phyloP scores from a whole-genome alignment of 106 monocot species.

The Dendrobium nobile region DNA sequence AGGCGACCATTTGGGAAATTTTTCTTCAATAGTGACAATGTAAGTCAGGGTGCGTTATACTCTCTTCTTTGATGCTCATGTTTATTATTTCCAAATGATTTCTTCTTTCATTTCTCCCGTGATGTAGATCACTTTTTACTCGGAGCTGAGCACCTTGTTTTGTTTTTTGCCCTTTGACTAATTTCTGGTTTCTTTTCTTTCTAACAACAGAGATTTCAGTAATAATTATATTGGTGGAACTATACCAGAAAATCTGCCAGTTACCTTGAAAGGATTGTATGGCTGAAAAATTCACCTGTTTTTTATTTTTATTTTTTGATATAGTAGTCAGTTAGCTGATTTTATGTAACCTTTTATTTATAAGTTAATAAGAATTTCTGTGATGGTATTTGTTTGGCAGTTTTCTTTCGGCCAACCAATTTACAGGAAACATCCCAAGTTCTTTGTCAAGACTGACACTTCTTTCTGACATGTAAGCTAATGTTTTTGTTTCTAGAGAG shows the following conservation, averaged over 20 bases:
- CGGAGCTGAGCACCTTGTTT: neutral
- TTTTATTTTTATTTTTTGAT: neutral
- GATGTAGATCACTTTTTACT: neutral
- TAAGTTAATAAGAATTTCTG: constrained; percentile 4
- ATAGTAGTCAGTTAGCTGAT: neutral
- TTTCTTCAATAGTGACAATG: constrained; percentile 75
- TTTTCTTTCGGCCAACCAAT: constrained; percentile 90
- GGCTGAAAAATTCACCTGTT: constrained; percentile 9
- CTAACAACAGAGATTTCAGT: constrained; percentile 68
- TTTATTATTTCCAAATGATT: neutral
- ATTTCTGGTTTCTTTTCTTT: constrained; percentile 15
- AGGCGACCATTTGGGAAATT: constrained; percentile 64
- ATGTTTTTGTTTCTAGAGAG: neutral
- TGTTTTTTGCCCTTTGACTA: neutral
- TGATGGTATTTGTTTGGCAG: constrained; percentile 35
- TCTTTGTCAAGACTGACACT: constrained; percentile 60
- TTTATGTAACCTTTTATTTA: constrained; percentile 6
- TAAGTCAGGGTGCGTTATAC: constrained; percentile 25
- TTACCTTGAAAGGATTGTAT: constrained; percentile 74
- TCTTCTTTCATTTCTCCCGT: neutral
- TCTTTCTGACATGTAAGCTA: constrained; percentile 69
- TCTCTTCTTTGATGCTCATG: neutral
- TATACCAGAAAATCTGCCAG: constrained; percentile 81
- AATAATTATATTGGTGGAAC: constrained; percentile 94
- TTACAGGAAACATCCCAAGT: constrained; percentile 78